Percentiles rank a stretch among this genome's conserved stretches.
Evolutionary conservation across 768 basidiomycete genomes (phyloP).

Genomic region (Cystobasidium tubakii): DNA sequence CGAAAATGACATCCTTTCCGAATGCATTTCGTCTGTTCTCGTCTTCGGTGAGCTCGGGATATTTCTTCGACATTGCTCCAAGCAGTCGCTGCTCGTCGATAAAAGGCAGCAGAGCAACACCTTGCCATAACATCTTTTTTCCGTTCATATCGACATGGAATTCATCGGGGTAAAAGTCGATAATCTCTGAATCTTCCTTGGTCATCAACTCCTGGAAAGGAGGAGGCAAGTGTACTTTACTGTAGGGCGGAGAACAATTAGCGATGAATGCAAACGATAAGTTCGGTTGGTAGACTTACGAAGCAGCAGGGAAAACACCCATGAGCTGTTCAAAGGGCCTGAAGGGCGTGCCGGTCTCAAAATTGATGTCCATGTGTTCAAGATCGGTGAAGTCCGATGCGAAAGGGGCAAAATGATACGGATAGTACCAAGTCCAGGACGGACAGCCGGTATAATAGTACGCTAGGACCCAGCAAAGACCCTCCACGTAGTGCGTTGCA

Average conservation of each 20-base stretch:
- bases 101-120: constrained; percentile 91
- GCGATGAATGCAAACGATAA: not conserved
- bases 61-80: constrained; percentile 66
- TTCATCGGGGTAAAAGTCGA: constrained; percentile 85
- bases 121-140: constrained; percentile 99
- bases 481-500: constrained; percentile 80
- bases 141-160: constrained; percentile 99
- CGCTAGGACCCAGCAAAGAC: constrained; percentile 86
- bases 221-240: constrained; percentile 79
- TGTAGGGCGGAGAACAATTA: constrained; percentile 47
- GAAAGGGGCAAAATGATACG: constrained; percentile 96
- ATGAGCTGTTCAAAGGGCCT: constrained; percentile 96
- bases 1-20: constrained; percentile 77
- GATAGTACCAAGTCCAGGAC: constrained; percentile 95
- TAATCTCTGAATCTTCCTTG: constrained; percentile 77
- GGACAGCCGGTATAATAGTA: constrained; percentile 97
- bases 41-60: constrained; percentile 63
- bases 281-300: constrained; percentile 56
- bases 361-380: constrained; percentile 69
- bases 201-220: constrained; percentile 83
- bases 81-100: constrained; percentile 79
- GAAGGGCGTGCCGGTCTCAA: constrained; percentile 74
- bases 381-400: constrained; percentile 79
- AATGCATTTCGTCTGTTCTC: constrained; percentile 76
- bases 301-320: constrained; percentile 90